These are phyloP conservation scores for Nannizziopsis barbatae DNA, from an alignment of 2,329 filamentous ascomycete species.

Conservation along the genomic window DNA sequence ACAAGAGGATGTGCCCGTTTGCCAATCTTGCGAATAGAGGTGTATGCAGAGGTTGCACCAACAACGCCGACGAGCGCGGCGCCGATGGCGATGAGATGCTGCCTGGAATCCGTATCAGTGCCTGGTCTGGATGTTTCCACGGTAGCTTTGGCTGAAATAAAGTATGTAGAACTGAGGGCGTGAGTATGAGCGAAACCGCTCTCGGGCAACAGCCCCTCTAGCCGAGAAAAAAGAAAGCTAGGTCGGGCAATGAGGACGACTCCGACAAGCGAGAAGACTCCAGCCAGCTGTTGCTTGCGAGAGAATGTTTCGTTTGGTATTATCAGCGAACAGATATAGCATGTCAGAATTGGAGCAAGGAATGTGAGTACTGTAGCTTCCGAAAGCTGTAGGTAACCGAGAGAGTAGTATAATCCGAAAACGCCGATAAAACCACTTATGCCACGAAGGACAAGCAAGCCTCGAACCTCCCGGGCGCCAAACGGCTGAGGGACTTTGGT, in stretches of 20 bases:
- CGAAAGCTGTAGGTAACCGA: conserved; percentile 69
- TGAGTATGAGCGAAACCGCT: conserved; percentile 1
- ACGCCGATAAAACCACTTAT: conserved; percentile 66
- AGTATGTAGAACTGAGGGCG: neutral
- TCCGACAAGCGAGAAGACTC: conserved; percentile 61
- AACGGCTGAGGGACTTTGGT: conserved; percentile 56
- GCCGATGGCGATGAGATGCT: conserved; percentile 59
- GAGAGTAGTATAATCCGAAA: conserved; percentile 63
- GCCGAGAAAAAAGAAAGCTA: conserved; percentile 41
- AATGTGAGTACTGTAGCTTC: conserved; percentile 89
- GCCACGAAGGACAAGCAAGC: conserved; percentile 57
- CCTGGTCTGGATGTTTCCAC: conserved; percentile 17
- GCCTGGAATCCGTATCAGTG: conserved; percentile 41
- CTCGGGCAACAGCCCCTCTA: conserved; percentile 9
- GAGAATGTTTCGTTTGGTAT: conserved; percentile 65
- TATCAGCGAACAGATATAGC: conserved; percentile 66
- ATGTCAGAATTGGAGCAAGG: conserved; percentile 64
- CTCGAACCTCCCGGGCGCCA: conserved; percentile 54
- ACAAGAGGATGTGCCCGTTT: conserved; percentile 70
- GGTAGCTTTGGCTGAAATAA: conserved; percentile 16
- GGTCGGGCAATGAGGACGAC: conserved; percentile 77
- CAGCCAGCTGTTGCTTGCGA: conserved; percentile 62
- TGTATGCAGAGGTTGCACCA: conserved; percentile 63
- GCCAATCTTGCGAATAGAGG: conserved; percentile 69
- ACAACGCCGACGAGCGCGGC: conserved; percentile 66